Base-by-base conservation (phyloP, 2,329 filamentous ascomycete genomes). In the Verticillium dahliae region DNA sequence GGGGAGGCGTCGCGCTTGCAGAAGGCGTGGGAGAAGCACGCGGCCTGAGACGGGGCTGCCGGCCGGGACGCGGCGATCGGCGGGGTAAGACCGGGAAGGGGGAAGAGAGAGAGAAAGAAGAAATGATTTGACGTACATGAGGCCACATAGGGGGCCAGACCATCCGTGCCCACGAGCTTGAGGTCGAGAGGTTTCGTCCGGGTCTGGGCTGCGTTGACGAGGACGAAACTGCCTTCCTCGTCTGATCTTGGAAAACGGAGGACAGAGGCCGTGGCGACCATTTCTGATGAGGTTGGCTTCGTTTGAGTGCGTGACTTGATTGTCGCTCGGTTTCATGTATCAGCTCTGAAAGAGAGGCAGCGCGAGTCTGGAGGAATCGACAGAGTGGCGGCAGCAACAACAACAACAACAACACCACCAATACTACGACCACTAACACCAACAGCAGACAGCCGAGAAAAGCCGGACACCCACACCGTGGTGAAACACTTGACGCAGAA, bases 141-240 rank as follows among this genome's bases (percentile, higher is more conserved):
- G 61, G 79, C 73, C 52, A 80, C 76, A 73, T 87, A 90, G 6
- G 86, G 81, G 57, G 79, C 81, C 61, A 83, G 80, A 60, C 85
- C 85, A 68, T 92, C 89, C 35, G 89, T 91, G 38, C 83, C 89
- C 38, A 88, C 79, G 35, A 92, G 73, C 70, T 85, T 86, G 56
- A 90, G 73, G 72, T 91, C 87, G 35, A 92, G 75, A 1, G 81
- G 79, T 62, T 78, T 79, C 39, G 77, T 74, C 41, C 76, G 78
- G 61, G 73, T 80, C 27, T 81, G 75, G 2, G 78, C 77, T 61
- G 87, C 81, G 67, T 90, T 81, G 18, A 90, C 70, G 27, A 92
- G 78, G 35, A 91, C 80, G 65, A 82, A 86, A 15, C 78, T 74
- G 56, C 78, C 76, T 56, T 80, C 75, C 61, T 76, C 74, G 62